Conservation (phyloP, 2,329 filamentous ascomycete species). For the Endothia cerciana region DNA sequence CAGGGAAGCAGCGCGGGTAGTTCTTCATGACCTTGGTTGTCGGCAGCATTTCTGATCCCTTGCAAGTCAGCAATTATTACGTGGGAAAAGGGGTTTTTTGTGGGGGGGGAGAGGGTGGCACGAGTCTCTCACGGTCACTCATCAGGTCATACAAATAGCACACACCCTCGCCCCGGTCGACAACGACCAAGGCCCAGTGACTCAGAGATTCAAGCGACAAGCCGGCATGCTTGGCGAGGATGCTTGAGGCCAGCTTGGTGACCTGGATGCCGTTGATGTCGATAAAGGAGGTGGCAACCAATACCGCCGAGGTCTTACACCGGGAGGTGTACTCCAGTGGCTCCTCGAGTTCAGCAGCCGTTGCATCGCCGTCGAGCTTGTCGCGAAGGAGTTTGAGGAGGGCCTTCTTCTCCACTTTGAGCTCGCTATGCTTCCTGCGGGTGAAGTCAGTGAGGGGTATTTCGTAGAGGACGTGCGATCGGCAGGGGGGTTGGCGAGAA, state of each 20-base stretch:
- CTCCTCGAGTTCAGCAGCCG: slow-evolving; percentile 23
- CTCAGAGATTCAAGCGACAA: slow-evolving; percentile 27
- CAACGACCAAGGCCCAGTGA: slow-evolving; percentile 28
- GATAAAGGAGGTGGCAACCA: slow-evolving; percentile 27
- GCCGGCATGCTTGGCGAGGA: slow-evolving; percentile 28
- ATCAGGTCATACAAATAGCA: slow-evolving; percentile 25
- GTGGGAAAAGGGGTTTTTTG: not conserved
- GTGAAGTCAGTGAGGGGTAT: slow-evolving; percentile 1
- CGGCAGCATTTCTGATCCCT: slow-evolving; percentile 24
- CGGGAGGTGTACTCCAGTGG: slow-evolving; percentile 24
- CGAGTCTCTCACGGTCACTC: slow-evolving; percentile 19
- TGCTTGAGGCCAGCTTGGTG: slow-evolving; percentile 25
- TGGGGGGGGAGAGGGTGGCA: not conserved
- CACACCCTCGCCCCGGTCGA: slow-evolving; percentile 22
- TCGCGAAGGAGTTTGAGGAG: slow-evolving; percentile 25
- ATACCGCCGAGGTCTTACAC: slow-evolving; percentile 26
- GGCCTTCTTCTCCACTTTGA: slow-evolving; percentile 29
- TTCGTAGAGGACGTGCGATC: not conserved
- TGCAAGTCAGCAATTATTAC: not conserved
- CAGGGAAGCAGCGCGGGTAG: slow-evolving; percentile 35
- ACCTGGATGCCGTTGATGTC: slow-evolving; percentile 28
- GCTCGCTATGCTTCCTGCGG: slow-evolving; percentile 28
- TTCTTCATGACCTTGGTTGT: slow-evolving; percentile 31
- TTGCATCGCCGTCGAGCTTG: slow-evolving; percentile 26
- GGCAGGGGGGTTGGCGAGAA: not conserved